phyloP scores from a whole-genome alignment of 2,329 filamentous ascomycete genomes.

The Stachybotrys chartarum region DNA sequence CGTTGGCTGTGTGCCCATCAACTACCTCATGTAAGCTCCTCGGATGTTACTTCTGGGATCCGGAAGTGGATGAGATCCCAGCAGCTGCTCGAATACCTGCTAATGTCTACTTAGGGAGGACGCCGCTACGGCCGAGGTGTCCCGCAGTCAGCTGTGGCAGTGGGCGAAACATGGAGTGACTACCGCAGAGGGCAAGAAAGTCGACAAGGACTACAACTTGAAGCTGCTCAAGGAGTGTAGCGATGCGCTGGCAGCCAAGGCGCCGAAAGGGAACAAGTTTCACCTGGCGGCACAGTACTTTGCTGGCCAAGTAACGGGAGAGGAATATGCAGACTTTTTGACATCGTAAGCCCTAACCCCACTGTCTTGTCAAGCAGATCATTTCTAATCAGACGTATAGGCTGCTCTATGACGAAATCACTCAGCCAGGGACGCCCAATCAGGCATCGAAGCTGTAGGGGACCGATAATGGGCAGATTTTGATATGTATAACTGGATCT shows the following conservation, averaged over 20 bases:
- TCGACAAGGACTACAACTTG: constrained; percentile 88
- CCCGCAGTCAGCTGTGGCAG: constrained; percentile 91
- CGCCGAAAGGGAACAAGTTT: constrained; percentile 84
- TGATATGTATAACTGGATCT: no score
- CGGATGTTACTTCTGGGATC: not conserved
- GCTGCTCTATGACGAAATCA: constrained; percentile 83
- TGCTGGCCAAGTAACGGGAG: constrained; percentile 83
- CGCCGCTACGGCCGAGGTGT: constrained; percentile 93
- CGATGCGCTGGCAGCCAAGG: constrained; percentile 65
- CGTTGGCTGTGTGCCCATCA: constrained; percentile 93
- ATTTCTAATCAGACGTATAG: constrained; percentile 31
- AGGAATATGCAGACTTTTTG: constrained; percentile 96
- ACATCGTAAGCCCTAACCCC: constrained; percentile 55
- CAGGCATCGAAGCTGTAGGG: constrained; percentile 59
- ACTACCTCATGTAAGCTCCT: constrained; percentile 72
- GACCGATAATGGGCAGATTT: not conserved
- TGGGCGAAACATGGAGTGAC: constrained; percentile 71
- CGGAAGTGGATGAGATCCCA: no score
- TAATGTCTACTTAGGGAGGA: constrained; percentile 56
- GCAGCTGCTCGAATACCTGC: not conserved
- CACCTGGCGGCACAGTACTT: constrained; percentile 90
- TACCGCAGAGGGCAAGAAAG: constrained; percentile 81
- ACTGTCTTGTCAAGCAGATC: not conserved
- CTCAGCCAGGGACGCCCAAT: constrained; percentile 55
- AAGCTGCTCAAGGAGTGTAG: constrained; percentile 82